phyloP scores from a whole-genome alignment of 768 basidiomycete genomes.

The Mycena rebaudengoi region DNA sequence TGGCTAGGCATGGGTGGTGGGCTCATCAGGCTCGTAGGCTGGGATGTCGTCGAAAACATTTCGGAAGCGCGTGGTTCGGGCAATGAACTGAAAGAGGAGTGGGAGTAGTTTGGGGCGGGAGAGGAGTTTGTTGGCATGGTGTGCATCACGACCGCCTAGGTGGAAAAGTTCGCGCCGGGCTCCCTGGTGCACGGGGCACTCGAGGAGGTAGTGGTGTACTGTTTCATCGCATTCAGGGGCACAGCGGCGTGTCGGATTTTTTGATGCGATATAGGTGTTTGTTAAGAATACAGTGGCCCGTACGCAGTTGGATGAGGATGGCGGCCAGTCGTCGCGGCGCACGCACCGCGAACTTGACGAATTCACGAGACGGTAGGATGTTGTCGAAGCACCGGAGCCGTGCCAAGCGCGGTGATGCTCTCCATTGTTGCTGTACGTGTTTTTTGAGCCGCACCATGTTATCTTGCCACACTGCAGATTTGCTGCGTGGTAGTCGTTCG shows the following conservation, averaged over 20 bases:
- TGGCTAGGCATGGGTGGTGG: too few species aligned
- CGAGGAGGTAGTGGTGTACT: slow-evolving; percentile 22
- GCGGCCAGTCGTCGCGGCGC: background rate
- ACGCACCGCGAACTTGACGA: background rate
- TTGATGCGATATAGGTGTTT: slow-evolving; percentile 29
- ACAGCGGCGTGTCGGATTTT: slow-evolving; percentile 23
- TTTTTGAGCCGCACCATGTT: background rate
- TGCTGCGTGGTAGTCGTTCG: slow-evolving; percentile 3
- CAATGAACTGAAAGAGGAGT: slow-evolving; percentile 2
- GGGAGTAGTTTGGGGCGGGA: background rate
- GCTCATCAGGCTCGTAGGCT: too few species aligned
- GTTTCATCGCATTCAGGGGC: slow-evolving; percentile 14
- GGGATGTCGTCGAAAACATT: slow-evolving; percentile 37
- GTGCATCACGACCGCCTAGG: background rate
- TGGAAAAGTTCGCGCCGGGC: background rate
- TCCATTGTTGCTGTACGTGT: background rate
- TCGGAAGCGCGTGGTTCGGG: slow-evolving; percentile 22
- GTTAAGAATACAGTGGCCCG: slow-evolving; percentile 27
- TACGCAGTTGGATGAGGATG: slow-evolving; percentile 25
- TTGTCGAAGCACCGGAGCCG: background rate
- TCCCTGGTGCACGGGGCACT: slow-evolving; percentile 13
- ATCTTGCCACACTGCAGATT: background rate
- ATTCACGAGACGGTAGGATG: background rate
- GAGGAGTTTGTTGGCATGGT: background rate
- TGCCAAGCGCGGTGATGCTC: background rate